These are phyloP conservation scores for Aspergillus sp. DNA, from an alignment of 2,329 filamentous ascomycete species.

Conservation along the genomic window DNA sequence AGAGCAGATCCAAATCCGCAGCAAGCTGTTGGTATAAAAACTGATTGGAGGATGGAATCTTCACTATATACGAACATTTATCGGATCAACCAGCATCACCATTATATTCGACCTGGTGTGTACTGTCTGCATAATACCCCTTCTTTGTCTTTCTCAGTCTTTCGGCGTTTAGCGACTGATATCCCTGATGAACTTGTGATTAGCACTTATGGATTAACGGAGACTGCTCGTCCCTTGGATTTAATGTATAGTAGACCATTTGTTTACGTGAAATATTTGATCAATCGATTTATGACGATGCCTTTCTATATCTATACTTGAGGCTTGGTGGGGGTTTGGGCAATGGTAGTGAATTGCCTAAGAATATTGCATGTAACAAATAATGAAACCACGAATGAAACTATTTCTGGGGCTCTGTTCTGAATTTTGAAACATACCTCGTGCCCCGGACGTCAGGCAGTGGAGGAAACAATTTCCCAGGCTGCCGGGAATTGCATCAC, in stretches of 20 bases:
- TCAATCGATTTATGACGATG: constrained; percentile 1
- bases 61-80: constrained; percentile 2
- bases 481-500: constrained; percentile 13
- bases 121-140: constrained; percentile 22
- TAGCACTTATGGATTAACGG: constrained; percentile 16
- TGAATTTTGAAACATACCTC: neutral
- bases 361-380: neutral
- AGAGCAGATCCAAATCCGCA: constrained; percentile 57
- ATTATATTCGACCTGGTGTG: constrained; percentile 17
- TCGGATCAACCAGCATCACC: neutral
- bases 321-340: neutral
- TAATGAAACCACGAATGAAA: neutral
- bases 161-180: constrained; percentile 18
- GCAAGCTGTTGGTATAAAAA: constrained; percentile 47
- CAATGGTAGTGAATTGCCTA: neutral
- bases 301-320: constrained; percentile 15
- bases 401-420: neutral
- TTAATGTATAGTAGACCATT: constrained; percentile 28
- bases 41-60: neutral
- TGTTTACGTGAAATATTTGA: constrained; percentile 9
- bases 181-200: constrained; percentile 16
- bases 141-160: neutral
- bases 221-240: neutral
- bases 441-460: constrained; percentile 2
- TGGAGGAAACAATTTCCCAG: neutral